Percentiles rank a stretch among this genome's conserved stretches.
These are phyloP conservation scores for Ilex paraguariensis DNA, from an alignment of 305 asterid genomes.

Conservation along the genomic window DNA sequence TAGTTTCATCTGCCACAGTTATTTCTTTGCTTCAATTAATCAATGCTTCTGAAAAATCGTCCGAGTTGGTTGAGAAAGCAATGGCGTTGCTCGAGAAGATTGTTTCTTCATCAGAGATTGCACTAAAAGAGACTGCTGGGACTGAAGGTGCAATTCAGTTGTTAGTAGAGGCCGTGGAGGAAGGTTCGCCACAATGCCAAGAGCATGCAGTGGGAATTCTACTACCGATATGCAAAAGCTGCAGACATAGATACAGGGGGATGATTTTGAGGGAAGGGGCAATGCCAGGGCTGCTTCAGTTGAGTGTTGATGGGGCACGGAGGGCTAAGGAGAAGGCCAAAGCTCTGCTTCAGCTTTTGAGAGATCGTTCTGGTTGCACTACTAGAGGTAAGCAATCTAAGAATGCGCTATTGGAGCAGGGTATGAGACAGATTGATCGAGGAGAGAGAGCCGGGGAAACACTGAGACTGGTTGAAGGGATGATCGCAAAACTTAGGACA, in stretches of 20 bases:
- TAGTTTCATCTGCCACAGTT: slow-evolving; percentile 41
- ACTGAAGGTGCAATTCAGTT: slow-evolving; percentile 34
- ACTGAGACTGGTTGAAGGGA: slow-evolving; percentile 55
- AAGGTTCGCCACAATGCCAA: slow-evolving; percentile 50
- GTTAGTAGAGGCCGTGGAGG: slow-evolving; percentile 75
- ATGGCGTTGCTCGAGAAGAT: slow-evolving; percentile 48
- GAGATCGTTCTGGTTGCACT: slow-evolving; percentile 45
- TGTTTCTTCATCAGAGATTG: slow-evolving; percentile 46
- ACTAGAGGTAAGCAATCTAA: slow-evolving; percentile 22
- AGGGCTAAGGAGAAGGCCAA: slow-evolving; percentile 58
- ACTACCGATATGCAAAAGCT: slow-evolving; percentile 46
- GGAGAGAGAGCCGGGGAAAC: slow-evolving; percentile 51
- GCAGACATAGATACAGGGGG: slow-evolving; percentile 59
- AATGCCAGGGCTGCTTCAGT: slow-evolving; percentile 65
- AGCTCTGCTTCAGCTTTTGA: slow-evolving; percentile 50
- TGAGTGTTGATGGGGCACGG: slow-evolving; percentile 65
- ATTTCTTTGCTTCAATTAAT: slow-evolving; percentile 31
- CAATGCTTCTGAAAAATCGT: slow-evolving; percentile 36
- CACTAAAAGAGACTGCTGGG: slow-evolving; percentile 48
- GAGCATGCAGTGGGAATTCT: slow-evolving; percentile 61
- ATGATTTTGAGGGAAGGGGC: slow-evolving; percentile 71
- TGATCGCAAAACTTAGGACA: slow-evolving; percentile 79
- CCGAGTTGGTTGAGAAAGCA: slow-evolving; percentile 57
- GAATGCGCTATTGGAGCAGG: slow-evolving; percentile 49
- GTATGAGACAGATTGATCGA: slow-evolving; percentile 68